Conservation (phyloP, 768 basidiomycete genomes). For the Dendrothele bispora region DNA sequence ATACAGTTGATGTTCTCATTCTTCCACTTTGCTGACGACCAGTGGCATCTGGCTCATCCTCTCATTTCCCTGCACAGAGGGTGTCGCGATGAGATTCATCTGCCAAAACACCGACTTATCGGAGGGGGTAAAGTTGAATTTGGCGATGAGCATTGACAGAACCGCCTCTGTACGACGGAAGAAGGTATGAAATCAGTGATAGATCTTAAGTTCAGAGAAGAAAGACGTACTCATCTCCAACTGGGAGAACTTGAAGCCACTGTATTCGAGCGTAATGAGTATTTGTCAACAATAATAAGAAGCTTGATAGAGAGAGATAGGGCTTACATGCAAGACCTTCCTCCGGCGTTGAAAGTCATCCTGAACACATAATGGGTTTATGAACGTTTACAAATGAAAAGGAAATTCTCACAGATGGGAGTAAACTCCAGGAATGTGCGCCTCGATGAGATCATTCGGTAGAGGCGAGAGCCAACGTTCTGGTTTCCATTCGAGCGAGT, state of each 20-base stretch:
- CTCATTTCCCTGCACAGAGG: neutral
- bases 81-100: constrained; percentile 4
- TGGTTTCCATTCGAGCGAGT: constrained; percentile 45
- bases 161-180: constrained; percentile 1
- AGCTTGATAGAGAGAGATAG: neutral
- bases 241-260: constrained; percentile 8
- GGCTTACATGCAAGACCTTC: constrained; percentile 37
- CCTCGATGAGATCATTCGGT: constrained; percentile 31
- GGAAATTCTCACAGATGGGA: constrained; percentile 28
- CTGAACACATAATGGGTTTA: constrained; percentile 16
- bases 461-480: constrained; percentile 42
- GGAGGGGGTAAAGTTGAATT: constrained; percentile 2
- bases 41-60: neutral
- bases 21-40: neutral
- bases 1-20: too few relatives aligned
- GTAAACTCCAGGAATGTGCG: constrained; percentile 34
- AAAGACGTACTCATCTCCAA: constrained; percentile 8
- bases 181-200: neutral
- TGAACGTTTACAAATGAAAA: neutral
- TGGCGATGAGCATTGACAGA: neutral
- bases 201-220: neutral
- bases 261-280: neutral
- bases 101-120: constrained; percentile 6
- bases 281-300: neutral
- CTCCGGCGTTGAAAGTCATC: constrained; percentile 44